Base-by-base conservation (phyloP, 2,329 filamentous ascomycete species). In the Graphilbum fragrans region DNA sequence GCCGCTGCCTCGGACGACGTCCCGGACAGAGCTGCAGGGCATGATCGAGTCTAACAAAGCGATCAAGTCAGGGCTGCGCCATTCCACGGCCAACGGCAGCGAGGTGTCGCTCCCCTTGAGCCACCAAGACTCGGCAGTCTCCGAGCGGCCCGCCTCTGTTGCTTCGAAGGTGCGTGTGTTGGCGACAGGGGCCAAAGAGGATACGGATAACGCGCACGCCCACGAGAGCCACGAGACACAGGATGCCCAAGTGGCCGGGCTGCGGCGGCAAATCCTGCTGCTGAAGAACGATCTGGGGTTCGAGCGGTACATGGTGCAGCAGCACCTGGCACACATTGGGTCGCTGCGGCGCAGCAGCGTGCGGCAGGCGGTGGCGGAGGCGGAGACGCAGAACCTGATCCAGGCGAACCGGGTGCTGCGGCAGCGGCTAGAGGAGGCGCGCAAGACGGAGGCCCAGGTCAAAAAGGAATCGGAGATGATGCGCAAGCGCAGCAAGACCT, bases 241-340 rank as follows among this genome's bases (percentile, higher is more conserved):
- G n/a, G 21, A 38, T 25, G 11, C 14, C 16, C 34, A 22, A 7
- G 6, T 41, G 39, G 62, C 70, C 2, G 74, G 77, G 48, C 62
- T 92, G 4, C 78, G 86, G 49, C 73, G 81, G 34, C 80, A 87
- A 51, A 73, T 86, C n/a, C 72, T 86, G 41, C 63, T 88, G 2
- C 60, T 92, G 11, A 77, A 81, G 35, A 92, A 88, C 47, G 84
- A 92, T 51, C 66, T 92, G 35, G 84, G 82, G 49, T 92, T 90
- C 53, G 86, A 92, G 57, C 72, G 82, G 21, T 90, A 86, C 58
- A 70, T 90, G 52, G 90, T 88, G 55, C 77, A 86, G 48, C 85
- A 92, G 53, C 85, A 90, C 56, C 74, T 88, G 49, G 74, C 80
- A 2, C 83, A 90, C 45, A 88, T 92, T 54, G 83, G 83, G 1